Base-by-base conservation (phyloP, 257 asterid species). In the Leptodermis oblonga region DNA sequence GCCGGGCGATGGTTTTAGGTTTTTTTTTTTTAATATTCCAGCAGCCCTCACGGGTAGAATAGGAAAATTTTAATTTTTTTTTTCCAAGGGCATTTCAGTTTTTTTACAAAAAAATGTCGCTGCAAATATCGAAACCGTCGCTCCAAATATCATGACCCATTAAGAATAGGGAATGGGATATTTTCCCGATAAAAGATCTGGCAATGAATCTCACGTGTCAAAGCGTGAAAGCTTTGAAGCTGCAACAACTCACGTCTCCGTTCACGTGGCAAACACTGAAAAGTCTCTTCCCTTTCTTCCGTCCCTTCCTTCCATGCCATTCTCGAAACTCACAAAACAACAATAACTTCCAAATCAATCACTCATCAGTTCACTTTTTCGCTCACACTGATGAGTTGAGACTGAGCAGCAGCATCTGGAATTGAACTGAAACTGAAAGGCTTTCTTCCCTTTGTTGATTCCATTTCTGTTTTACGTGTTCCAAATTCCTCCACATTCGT, bases 201-300 rank as follows among this genome's bases (percentile, higher is more conserved):
- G 33, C 3, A 42, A 23, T 31, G 20, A 63, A 2, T 3, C 45
- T 28, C 75, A 63, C 75, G 71, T 75, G 80, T 65, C 22, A 43
- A 59, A 18, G 68, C 71, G 64, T 34, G 14, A 36, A 11, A 43
- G 22, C 56, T 48, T 39, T 46, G 2, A 15, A 33, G 6, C 59
- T 52, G 17, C 67, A 13, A 7, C 2, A 39, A 51, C 56, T 66
- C 70, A 17, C 48, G 59, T 46, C 49, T 37, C 68, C 77, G 39
- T 76, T 76, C 77, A 71, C 77, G 73, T 76, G 80, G 80, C 80
- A 60, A 66, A 67, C 73, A 71, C 13, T 7, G 20, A 45, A 65
- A 55, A 67, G 43, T 17, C 67, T 2, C 42, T 4, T 0, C 68
- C 60, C 22, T 18, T 33, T 28, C 59, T 0, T 20, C 59, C 49